phyloP scores from a whole-genome alignment of 2,329 filamentous ascomycete genomes.

The Fusarium devonianum region DNA sequence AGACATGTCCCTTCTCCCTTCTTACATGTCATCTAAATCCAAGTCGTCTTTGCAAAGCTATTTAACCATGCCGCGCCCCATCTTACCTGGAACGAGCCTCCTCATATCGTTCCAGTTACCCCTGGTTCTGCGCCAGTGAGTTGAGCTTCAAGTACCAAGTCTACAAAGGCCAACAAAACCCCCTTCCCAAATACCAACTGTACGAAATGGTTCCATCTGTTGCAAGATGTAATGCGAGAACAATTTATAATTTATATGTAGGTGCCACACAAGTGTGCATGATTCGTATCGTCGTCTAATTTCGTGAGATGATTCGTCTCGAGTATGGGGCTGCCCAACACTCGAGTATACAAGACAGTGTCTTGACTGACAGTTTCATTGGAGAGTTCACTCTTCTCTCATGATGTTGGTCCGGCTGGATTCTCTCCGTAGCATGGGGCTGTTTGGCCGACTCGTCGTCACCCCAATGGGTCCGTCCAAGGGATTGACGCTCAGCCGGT shows the following conservation, averaged over 20 bases:
- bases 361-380: not conserved
- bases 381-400: slow-evolving; percentile 46
- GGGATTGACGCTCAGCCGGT: slow-evolving; percentile 50
- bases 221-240: slow-evolving; percentile 34
- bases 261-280: slow-evolving; percentile 20
- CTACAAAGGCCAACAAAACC: not conserved
- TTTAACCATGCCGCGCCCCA: slow-evolving; percentile 12
- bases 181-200: slow-evolving; percentile 13
- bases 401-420: slow-evolving; percentile 50
- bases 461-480: slow-evolving; percentile 52
- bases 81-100: slow-evolving; percentile 8
- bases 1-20: not conserved
- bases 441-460: slow-evolving; percentile 57
- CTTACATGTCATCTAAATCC: slow-evolving; percentile 19
- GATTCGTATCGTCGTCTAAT: slow-evolving; percentile 31
- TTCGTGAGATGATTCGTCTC: slow-evolving; percentile 27
- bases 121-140: slow-evolving; percentile 8
- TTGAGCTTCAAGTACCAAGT: slow-evolving; percentile 3
- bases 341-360: slow-evolving; percentile 9
- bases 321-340: slow-evolving; percentile 19
- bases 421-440: slow-evolving; percentile 52
- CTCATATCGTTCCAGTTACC: slow-evolving; percentile 9
- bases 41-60: slow-evolving; percentile 19
- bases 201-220: slow-evolving; percentile 22
- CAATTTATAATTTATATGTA: slow-evolving; percentile 29